phyloP scores from a whole-genome alignment of 2,329 filamentous ascomycete species.

The Penicillium digitatum region DNA sequence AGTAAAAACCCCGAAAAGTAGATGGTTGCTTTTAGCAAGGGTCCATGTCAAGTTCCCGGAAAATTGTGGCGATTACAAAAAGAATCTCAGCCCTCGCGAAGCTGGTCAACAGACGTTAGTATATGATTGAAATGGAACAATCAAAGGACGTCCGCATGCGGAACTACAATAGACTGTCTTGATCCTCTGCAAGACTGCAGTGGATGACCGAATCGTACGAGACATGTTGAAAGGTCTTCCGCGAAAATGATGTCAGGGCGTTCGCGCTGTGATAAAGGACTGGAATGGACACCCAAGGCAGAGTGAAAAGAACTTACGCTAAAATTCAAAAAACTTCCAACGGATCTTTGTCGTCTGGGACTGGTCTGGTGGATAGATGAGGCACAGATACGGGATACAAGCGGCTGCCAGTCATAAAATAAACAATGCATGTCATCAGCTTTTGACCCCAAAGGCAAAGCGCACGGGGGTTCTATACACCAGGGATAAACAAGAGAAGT shows the following conservation, averaged over 20 bases:
- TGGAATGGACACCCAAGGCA: background rate
- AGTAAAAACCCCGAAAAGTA: slow-evolving; percentile 36
- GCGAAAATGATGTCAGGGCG: slow-evolving; percentile 16
- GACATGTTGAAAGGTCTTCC: slow-evolving; percentile 25
- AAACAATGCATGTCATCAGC: background rate
- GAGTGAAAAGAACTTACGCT: background rate
- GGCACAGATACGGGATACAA: background rate
- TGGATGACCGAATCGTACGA: slow-evolving; percentile 26
- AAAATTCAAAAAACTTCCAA: background rate
- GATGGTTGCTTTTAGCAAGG: slow-evolving; percentile 40
- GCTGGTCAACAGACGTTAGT: too few relatives aligned
- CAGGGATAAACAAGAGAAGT: background rate
- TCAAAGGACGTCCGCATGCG: too few relatives aligned
- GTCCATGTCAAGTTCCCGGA: slow-evolving; percentile 21
- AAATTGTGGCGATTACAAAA: too few relatives aligned
- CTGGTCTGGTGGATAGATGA: background rate
- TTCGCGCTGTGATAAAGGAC: slow-evolving; percentile 17
- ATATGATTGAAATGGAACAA: too few relatives aligned
- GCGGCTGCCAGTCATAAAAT: background rate
- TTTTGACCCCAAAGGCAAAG: background rate
- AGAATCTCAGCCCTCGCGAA: too few relatives aligned
- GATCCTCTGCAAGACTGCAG: slow-evolving; percentile 33
- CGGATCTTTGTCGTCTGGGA: background rate
- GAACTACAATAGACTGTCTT: too few relatives aligned
- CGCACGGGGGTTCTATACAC: background rate